Base-by-base conservation (phyloP, 805 yeast genomes). In the Suhomyces faveliae region DNA sequence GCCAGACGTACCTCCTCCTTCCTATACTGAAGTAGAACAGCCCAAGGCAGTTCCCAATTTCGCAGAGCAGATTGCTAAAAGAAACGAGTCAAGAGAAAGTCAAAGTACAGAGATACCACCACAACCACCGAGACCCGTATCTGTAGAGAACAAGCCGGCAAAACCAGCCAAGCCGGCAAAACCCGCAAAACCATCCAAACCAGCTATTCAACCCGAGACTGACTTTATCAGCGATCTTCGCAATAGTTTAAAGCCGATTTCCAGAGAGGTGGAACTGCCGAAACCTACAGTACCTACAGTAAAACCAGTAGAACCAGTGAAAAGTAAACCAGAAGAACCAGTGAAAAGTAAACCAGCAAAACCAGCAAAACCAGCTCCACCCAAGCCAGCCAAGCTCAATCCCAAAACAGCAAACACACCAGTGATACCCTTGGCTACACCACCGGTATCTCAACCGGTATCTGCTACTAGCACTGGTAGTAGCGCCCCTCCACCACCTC, bases 401-500 rank as follows among this genome's bases (percentile, higher is more conserved):
- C 27, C 72, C 4, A 66, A 66, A 4, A 48, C 67, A 3, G 59
- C 70, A 42, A 60, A 58, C 8, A 35, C 54, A 43, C 23, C 23
- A 35, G 44, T 50, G 48, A 49, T 37, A 38, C 37, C 12, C 17
- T 13, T 13, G 27, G 27, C 54, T 3, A 46, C 46, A 17, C 53
- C 57, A 19, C 49, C 49, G 12, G 51, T 17, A 17, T 58, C 2
- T 41, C 46, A 49, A 50, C 38, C 53, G 48, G 17, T 42, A 12
- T 13, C 41, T n/a, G 24, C 39, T 38, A 44, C 42, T n/a, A 8
- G 51, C 13, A 8, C 37, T 9, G 46, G 53, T 13, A n/a, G n/a
- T n/a, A n/a, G n/a, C n/a, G 49, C 59, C 2, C 69, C 73, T 3
- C 61, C 68, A 3, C 72, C 75, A 0, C 75, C 75, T 4, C 66